Conservation (phyloP, 2,329 filamentous ascomycete genomes). For the Penicillium sumatraense region DNA sequence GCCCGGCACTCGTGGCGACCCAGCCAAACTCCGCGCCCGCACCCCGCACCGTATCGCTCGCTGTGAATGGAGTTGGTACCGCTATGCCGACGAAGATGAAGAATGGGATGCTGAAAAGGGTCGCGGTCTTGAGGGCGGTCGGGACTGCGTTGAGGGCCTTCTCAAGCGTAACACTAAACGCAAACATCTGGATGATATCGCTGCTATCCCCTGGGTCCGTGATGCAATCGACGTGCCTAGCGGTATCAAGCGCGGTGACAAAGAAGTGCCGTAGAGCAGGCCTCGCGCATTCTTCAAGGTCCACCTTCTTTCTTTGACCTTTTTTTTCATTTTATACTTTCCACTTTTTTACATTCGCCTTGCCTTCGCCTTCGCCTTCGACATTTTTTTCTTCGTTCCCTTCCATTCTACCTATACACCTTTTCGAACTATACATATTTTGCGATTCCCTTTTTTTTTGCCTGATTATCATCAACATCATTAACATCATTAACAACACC, state of each 20-base stretch:
- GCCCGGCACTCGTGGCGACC: slow-evolving; percentile 74
- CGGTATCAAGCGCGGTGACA: slow-evolving; percentile 58
- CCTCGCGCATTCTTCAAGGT: slow-evolving; percentile 20
- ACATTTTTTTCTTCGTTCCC: background rate
- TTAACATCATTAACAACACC: too few species aligned
- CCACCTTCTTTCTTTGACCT: background rate
- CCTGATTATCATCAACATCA: background rate
- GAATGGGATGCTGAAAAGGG: slow-evolving; percentile 78
- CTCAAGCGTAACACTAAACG: slow-evolving; percentile 81
- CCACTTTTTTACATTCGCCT: background rate
- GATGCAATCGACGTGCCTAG: slow-evolving; percentile 71
- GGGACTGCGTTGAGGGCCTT: slow-evolving; percentile 80
- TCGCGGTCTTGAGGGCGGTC: slow-evolving; percentile 72
- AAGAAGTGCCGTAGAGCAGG: slow-evolving; percentile 52
- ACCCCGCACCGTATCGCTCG: slow-evolving; percentile 94
- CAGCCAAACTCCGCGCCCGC: slow-evolving; percentile 74
- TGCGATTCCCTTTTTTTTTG: background rate
- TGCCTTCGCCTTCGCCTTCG: slow-evolving; percentile 2
- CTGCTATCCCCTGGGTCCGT: slow-evolving; percentile 74
- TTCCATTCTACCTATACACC: slow-evolving; percentile 1
- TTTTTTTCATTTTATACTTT: background rate
- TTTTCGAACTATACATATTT: slow-evolving; percentile 6
- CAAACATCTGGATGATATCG: slow-evolving; percentile 75
- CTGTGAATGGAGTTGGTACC: slow-evolving; percentile 93
- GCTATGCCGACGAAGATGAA: slow-evolving; percentile 80